Conservation (phyloP, 2,329 filamentous ascomycete genomes). For the Aphanoascus verrucosus region DNA sequence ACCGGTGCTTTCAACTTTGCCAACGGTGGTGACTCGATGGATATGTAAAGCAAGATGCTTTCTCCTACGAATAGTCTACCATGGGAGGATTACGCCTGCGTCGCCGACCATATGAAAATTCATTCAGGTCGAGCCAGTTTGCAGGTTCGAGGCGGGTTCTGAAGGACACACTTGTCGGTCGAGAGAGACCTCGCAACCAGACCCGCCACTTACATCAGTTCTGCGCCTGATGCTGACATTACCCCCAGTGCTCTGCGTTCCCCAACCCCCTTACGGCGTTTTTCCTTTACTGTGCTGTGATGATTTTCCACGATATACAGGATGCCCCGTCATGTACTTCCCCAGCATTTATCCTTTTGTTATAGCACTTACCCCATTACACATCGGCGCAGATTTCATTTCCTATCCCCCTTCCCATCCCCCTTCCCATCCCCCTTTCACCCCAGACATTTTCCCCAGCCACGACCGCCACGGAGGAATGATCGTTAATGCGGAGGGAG, state of each 20-base stretch:
- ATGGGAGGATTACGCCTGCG: not conserved
- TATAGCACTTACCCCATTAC: not conserved
- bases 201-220: too few relatives aligned
- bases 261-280: slow-evolving; percentile 5
- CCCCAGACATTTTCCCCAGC: not conserved
- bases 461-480: not conserved
- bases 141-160: too few relatives aligned
- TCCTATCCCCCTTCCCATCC: not conserved
- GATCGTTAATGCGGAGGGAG: not conserved
- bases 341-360: slow-evolving; percentile 14
- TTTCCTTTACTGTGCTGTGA: slow-evolving; percentile 18
- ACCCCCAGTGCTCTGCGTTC: not conserved
- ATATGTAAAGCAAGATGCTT: slow-evolving; percentile 48
- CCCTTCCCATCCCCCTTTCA: not conserved
- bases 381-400: slow-evolving; percentile 6
- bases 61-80: not conserved
- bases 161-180: too few relatives aligned
- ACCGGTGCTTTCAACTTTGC: slow-evolving; percentile 85
- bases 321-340: slow-evolving; percentile 41
- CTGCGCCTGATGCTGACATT: not conserved
- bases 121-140: too few relatives aligned
- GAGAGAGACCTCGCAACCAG: too few relatives aligned
- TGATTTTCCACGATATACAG: slow-evolving; percentile 33
- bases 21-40: slow-evolving; percentile 60
- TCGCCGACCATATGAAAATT: not conserved